Evolutionary conservation across 257 asterid species (phyloP), one percentile per base, ranked within the genome.

Genomic region (Solanum chmielewskii): DNA sequence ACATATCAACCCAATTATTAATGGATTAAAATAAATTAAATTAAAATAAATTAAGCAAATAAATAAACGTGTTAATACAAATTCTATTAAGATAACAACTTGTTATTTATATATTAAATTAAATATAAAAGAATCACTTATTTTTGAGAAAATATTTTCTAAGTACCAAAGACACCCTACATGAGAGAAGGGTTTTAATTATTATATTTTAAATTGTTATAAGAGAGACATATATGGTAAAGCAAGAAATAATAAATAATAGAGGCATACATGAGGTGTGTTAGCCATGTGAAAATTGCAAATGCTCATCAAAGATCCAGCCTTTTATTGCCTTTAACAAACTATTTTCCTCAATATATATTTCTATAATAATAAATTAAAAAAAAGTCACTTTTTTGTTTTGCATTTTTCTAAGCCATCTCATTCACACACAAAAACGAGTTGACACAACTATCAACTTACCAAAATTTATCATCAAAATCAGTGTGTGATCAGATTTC

Each of bases 251-350:
- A 80, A 29, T 80, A 80, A 80, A 80, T 80, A 49, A 10, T 47
- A 18, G 20, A 47, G 68, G 3, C 2, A 39, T 80, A 18, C 18
- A 37, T 76, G 83, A 47, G 69, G 85, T 81, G 85, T 49, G 70
- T 81, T 81, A 33, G 44, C 45, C 85, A 81, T 81, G 85, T 81
- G 69, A 81, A 47, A 16, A 29, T 80, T 11, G 45, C 44, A 80
- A 80, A 80, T 47, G 85, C 69, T 14, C 85, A 47, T 47, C 85
- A 81, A 9, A 29, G 7, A 81, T 81, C 85, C 85, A 81, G 69
- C 69, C 44, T 78, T 77, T 31, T 3, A 0, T 44, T 15, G 62
- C n/a, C 77, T 70, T 80, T 80, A 25, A 2, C 9, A 45, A 42
- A 78, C 27, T 44, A 8, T 29, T 42, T 42, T 44, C 39, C 16